Conservation (phyloP, 2,329 filamentous ascomycete genomes). For the Calonectria honghensis region DNA sequence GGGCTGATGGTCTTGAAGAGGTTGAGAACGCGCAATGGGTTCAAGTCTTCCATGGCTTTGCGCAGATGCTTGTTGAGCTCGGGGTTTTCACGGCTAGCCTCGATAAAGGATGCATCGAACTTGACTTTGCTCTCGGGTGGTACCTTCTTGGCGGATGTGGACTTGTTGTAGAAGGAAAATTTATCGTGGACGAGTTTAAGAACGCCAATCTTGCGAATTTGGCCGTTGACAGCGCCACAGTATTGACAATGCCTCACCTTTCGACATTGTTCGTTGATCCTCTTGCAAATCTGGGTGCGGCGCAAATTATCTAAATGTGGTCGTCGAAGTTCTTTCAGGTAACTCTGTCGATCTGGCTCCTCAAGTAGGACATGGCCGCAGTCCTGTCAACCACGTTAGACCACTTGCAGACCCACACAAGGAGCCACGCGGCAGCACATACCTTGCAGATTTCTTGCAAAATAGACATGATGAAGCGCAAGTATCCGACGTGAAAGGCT, state of each 20-base stretch:
- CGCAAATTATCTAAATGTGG: constrained; percentile 91
- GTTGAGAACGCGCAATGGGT: constrained; percentile 90
- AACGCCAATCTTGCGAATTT: constrained; percentile 93
- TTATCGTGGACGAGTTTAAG: constrained; percentile 97
- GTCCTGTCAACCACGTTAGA: constrained; percentile 67
- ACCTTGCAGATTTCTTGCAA: constrained; percentile 96
- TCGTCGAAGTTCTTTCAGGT: constrained; percentile 86
- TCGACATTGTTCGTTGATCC: constrained; percentile 90
- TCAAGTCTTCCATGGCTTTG: constrained; percentile 95
- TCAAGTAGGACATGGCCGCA: constrained; percentile 90
- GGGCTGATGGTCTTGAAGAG: constrained; percentile 92
- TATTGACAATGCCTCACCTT: constrained; percentile 89
- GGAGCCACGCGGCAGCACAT: constrained; percentile 26
- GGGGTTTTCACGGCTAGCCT: constrained; percentile 84
- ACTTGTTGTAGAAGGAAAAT: constrained; percentile 90
- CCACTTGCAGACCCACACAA: background rate
- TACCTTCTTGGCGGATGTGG: constrained; percentile 89
- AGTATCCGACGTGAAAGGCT: constrained; percentile 96
- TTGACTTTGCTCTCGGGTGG: constrained; percentile 86
- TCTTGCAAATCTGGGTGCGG: constrained; percentile 88
- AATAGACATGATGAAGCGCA: constrained; percentile 93
- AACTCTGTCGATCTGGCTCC: constrained; percentile 85
- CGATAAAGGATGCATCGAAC: constrained; percentile 90
- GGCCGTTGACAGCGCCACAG: constrained; percentile 89
- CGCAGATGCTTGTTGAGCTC: constrained; percentile 94